phyloP scores from a whole-genome alignment of 495 filamentous ascomycete species.

The Penicillium robsamsonii region DNA sequence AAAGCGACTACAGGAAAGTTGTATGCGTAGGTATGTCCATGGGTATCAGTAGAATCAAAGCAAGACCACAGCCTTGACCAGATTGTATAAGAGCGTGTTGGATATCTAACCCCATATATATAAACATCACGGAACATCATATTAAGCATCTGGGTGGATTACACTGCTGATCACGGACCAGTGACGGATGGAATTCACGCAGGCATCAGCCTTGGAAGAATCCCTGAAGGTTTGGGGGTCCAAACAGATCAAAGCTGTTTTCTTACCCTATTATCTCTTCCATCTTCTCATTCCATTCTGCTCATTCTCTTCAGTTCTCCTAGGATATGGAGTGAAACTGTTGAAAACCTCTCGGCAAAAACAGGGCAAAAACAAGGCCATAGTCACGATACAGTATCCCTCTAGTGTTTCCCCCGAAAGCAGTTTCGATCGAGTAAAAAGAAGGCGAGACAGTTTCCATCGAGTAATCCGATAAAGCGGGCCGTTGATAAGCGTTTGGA shows the following conservation, averaged over 20 bases:
- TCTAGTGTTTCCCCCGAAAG: background rate
- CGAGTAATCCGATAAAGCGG: conserved; percentile 2
- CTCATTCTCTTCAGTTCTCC: background rate
- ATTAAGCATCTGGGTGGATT: conserved; percentile 17
- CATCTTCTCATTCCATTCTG: no score
- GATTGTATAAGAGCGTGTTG: background rate
- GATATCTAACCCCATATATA: background rate
- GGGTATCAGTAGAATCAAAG: no score
- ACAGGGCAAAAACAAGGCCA: background rate
- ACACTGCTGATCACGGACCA: conserved; percentile 10
- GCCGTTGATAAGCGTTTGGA: conserved; percentile 2
- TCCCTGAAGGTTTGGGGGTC: background rate
- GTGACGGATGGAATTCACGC: background rate
- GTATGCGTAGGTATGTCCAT: no score
- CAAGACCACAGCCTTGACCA: background rate
- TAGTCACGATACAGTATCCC: background rate
- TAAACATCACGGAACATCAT: conserved; percentile 1
- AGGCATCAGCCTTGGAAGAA: background rate
- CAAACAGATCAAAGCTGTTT: background rate
- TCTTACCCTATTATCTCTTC: background rate
- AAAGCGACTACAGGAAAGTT: no score
- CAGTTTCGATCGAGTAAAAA: conserved; percentile 21
- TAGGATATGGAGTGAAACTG: no score
- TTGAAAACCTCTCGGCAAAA: background rate
- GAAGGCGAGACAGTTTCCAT: background rate